phyloP scores from a whole-genome alignment of 2,329 filamentous ascomycete genomes.

The Meredithiella fracta region DNA sequence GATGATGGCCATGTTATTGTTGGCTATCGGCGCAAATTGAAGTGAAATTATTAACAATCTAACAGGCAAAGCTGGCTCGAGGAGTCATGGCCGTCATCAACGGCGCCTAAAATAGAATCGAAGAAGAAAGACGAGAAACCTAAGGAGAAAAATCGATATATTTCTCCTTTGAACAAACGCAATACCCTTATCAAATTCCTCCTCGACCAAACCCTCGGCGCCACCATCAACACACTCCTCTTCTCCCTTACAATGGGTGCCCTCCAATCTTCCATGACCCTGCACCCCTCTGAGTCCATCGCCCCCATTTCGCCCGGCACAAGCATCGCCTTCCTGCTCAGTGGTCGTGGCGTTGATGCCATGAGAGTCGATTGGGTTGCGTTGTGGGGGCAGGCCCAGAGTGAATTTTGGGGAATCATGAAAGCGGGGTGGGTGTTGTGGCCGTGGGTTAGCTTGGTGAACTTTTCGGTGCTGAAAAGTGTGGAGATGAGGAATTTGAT shows the following conservation, averaged over 20 bases:
- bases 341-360: conserved; percentile 28
- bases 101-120: conserved; percentile 20
- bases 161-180: conserved; percentile 29
- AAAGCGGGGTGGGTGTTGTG: conserved; percentile 53
- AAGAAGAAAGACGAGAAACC: conserved; percentile 20
- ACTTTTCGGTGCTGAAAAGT: conserved; percentile 53
- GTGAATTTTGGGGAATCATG: conserved; percentile 49
- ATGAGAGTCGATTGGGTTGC: conserved; percentile 27
- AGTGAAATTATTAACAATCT: conserved; percentile 11
- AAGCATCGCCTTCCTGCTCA: conserved; percentile 23
- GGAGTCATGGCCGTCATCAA: conserved; percentile 50
- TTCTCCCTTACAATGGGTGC: conserved; percentile 45
- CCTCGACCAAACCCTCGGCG: conserved; percentile 53
- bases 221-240: conserved; percentile 46
- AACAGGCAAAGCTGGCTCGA: conserved; percentile 60
- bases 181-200: conserved; percentile 52
- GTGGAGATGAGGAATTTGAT: conserved; percentile 54
- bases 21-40: not conserved
- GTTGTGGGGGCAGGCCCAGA: conserved; percentile 28
- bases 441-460: conserved; percentile 52
- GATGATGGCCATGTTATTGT: not conserved
- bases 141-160: conserved; percentile 27
- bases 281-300: conserved; percentile 21
- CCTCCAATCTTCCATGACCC: conserved; percentile 33
- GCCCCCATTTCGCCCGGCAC: conserved; percentile 18